A percentile compares a stretch with the other conserved stretches of the same genome.
phyloP scores from a whole-genome alignment of 164 flowering plant genomes.

The Sextonia rubra region DNA sequence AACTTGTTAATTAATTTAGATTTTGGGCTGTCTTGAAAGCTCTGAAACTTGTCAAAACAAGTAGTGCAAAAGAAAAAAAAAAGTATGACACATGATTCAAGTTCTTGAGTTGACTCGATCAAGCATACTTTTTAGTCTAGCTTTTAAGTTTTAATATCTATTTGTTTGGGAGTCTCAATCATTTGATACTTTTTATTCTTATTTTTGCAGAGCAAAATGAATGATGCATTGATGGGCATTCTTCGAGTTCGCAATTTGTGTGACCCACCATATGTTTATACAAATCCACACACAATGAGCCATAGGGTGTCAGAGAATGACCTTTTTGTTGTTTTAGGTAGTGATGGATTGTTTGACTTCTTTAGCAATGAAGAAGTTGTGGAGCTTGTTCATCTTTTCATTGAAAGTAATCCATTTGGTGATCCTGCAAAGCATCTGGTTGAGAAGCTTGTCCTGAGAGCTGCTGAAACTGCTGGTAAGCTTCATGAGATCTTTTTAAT shows the following conservation, averaged over 20 bases:
- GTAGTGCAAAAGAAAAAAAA: no score
- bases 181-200: not conserved
- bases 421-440: conserved; percentile 30
- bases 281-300: conserved; percentile 18
- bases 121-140: no score
- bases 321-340: conserved; percentile 25
- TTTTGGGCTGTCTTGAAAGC: no score
- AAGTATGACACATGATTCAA: no score
- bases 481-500: not conserved
- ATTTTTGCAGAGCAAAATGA: conserved; percentile 21
- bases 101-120: no score
- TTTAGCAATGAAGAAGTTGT: conserved; percentile 31
- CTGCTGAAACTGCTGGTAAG: conserved; percentile 30
- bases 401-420: conserved; percentile 22
- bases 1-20: no score
- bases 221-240: conserved; percentile 30
- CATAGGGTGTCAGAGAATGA: conserved; percentile 22
- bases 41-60: no score
- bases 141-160: not conserved
- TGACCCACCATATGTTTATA: conserved; percentile 29
- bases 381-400: conserved; percentile 19
- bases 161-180: not conserved
- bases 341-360: conserved; percentile 30
- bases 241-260: conserved; percentile 28
- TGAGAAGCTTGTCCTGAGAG: conserved; percentile 26